Evolutionary conservation across 2,329 filamentous ascomycete genomes (phyloP).

Genomic region (Talaromyces sp.): DNA sequence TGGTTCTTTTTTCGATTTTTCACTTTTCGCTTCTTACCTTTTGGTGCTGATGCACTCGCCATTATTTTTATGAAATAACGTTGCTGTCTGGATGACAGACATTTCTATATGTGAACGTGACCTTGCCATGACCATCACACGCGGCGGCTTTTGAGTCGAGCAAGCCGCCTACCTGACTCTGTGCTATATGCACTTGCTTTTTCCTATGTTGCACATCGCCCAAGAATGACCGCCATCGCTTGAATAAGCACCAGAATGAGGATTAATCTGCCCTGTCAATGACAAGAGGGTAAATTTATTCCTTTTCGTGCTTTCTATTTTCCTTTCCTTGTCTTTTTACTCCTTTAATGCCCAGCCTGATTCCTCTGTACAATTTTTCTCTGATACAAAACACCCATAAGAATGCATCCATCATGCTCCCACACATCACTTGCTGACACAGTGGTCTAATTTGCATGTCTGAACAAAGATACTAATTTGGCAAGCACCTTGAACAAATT

Average conservation of each 20-base stretch:
- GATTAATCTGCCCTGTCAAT: not conserved
- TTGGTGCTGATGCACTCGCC: slow-evolving; percentile 13
- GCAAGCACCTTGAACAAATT: not conserved
- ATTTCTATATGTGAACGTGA: slow-evolving; percentile 10
- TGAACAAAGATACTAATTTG: not conserved
- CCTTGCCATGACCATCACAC: slow-evolving; percentile 6
- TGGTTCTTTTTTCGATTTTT: slow-evolving; percentile 28
- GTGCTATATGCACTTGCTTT: not conserved
- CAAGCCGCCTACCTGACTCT: not conserved
- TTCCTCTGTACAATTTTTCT: slow-evolving; percentile 8
- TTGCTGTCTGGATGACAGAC: slow-evolving; percentile 19
- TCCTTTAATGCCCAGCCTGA: slow-evolving; percentile 6
- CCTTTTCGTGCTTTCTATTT: slow-evolving; percentile 4
- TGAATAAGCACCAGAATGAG: not conserved
- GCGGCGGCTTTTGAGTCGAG: not conserved
- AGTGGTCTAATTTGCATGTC: not conserved
- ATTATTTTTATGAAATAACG: slow-evolving; percentile 14
- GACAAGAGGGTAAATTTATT: not conserved
- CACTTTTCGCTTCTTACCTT: slow-evolving; percentile 24
- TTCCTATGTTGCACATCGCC: slow-evolving; percentile 9
- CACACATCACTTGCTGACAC: not conserved
- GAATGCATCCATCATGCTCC: not conserved
- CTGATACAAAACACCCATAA: not conserved
- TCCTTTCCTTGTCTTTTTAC: not conserved
- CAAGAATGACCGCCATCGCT: not conserved